A percentile compares a stretch with the other conserved stretches of the same genome.
phyloP scores from a whole-genome alignment of 2,329 filamentous ascomycete genomes.

The Diaporthe longicolla region DNA sequence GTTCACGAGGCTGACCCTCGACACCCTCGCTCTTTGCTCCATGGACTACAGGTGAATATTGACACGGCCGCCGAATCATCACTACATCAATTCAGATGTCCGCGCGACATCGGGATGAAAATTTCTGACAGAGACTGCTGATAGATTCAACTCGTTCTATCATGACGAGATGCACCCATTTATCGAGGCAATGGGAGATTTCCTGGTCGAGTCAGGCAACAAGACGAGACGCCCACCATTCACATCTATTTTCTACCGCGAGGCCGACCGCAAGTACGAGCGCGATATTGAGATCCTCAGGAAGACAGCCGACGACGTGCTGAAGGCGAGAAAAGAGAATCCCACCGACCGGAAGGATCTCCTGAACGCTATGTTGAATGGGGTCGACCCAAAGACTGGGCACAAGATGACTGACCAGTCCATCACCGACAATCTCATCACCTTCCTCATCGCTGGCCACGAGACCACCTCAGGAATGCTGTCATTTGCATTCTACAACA shows the following conservation, averaged over 20 bases:
- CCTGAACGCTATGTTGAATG: conserved; percentile 77
- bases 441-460: conserved; percentile 79
- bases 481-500: conserved; percentile 74
- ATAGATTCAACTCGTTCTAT: conserved; percentile 80
- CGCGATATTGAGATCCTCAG: conserved; percentile 69
- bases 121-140: not conserved
- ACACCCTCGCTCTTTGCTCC: conserved; percentile 79
- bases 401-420: conserved; percentile 72
- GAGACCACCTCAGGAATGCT: conserved; percentile 80
- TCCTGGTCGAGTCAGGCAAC: conserved; percentile 69
- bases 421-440: conserved; percentile 80
- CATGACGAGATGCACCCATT: conserved; percentile 78
- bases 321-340: conserved; percentile 69
- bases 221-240: conserved; percentile 64
- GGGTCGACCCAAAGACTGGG: conserved; percentile 76
- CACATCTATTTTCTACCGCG: conserved; percentile 64
- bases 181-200: conserved; percentile 75
- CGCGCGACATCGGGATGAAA: not conserved
- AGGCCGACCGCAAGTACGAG: conserved; percentile 64
- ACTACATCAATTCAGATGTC: not conserved
- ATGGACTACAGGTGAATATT: conserved; percentile 70
- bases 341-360: conserved; percentile 75
- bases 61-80: too few relatives aligned
- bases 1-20: conserved; percentile 80
- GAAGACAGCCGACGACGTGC: conserved; percentile 70